Evolutionary conservation across 192 early-diverging fungal species (phyloP), one percentile per base, ranked within the genome.

Genomic region (Backusella macrospora): DNA sequence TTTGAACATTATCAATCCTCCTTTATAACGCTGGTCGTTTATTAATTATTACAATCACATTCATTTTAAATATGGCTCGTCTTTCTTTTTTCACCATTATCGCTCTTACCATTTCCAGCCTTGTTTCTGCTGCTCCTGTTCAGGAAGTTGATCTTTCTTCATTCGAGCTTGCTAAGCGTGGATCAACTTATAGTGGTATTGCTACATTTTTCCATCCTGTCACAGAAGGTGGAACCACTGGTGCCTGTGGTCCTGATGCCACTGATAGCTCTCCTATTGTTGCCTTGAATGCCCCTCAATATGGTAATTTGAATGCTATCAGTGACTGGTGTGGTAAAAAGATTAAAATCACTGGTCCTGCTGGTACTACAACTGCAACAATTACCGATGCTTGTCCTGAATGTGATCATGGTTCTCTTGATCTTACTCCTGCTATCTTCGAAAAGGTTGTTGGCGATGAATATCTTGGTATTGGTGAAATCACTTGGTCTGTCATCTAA

Each of bases 371-470:
- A 26, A 83, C 77, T 49, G 88, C 85, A 9, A 86, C 46, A 3
- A 80, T 89, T 26, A 77, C 74, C 13, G 88, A 89, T 70, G 79
- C 78, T 38, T 89, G 88, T 70, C 85, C 86, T 1, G 78, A 67
- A 6, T 89, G 88, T 74, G 76, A 77, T 45, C 26, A 55, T 16
- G 85, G 88, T 49, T 78, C 81, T 67, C 76, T 89, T 12, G 88
- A 89, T 74, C 69, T 89, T 15, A 84, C 84, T 38, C 83, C 85
- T 9, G 66, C 75, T 4, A 73, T 85, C 18, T 89, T 87, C 62
- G 73, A 83, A 21, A 55, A 55, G 49, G 49, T 55, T 55, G 49
- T 55, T 21, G 49, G 21, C 9, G 49, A 55, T 55, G 49, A 55
- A 55, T 7, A n/a, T 55, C 18, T 55, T 4, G 49, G 49, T 55